Conservation (phyloP, 2,329 filamentous ascomycete species). For the Endoconidiophora laricicola region DNA sequence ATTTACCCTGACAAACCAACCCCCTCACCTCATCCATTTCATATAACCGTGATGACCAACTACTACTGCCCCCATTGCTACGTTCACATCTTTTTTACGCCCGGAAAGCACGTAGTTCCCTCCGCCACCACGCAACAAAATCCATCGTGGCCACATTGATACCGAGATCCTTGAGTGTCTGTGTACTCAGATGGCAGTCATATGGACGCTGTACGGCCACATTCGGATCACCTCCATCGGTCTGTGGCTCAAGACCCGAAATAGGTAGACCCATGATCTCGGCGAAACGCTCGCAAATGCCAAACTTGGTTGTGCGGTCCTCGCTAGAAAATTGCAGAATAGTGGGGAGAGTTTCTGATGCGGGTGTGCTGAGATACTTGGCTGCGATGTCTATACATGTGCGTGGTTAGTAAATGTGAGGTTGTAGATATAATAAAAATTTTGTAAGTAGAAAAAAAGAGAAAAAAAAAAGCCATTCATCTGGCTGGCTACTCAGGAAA, state of each 20-base stretch:
- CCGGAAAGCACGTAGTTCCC: slow-evolving; percentile 42
- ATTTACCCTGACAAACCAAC: background rate
- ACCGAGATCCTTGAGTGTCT: slow-evolving; percentile 51
- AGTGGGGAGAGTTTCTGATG: slow-evolving; percentile 40
- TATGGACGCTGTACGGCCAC: slow-evolving; percentile 64
- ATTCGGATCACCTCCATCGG: slow-evolving; percentile 54
- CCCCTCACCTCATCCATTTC: background rate
- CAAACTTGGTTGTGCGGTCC: slow-evolving; percentile 75
- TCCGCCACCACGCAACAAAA: slow-evolving; percentile 68
- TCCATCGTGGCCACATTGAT: slow-evolving; percentile 59
- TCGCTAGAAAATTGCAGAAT: slow-evolving; percentile 78
- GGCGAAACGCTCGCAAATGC: slow-evolving; percentile 64
- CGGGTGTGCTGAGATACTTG: slow-evolving; percentile 42
- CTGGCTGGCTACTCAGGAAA: background rate
- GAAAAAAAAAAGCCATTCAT: background rate
- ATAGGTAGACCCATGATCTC: slow-evolving; percentile 63
- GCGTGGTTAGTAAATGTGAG: background rate
- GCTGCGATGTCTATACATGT: slow-evolving; percentile 43
- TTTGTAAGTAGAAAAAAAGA: too few relatives aligned
- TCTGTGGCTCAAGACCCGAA: slow-evolving; percentile 50
- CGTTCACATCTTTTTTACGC: slow-evolving; percentile 21
- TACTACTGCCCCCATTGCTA: background rate
- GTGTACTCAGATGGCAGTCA: slow-evolving; percentile 74
- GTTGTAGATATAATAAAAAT: too few relatives aligned
- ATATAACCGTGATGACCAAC: background rate